These are phyloP conservation scores for Pseudevernia furfuracea DNA, from an alignment of 495 filamentous ascomycete genomes.

Conservation along the genomic window DNA sequence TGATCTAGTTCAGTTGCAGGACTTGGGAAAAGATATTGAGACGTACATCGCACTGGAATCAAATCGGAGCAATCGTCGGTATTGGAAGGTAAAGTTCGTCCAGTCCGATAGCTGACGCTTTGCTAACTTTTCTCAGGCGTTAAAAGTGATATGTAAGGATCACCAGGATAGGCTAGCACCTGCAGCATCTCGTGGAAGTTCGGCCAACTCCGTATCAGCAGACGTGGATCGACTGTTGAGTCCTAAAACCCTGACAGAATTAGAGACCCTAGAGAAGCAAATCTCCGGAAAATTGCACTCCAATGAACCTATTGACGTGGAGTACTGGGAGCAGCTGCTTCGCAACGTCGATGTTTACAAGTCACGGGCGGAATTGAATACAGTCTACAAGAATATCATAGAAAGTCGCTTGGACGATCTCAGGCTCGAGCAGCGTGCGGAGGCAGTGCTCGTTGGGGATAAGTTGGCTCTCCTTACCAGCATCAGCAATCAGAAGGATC, in stretches of 20 bases:
- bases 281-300: conserved; percentile 76
- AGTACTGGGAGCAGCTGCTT: conserved; percentile 94
- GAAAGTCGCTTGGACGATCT: conserved; percentile 62
- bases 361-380: conserved; percentile 76
- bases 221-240: conserved; percentile 82
- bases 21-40: conserved; percentile 79
- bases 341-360: conserved; percentile 83
- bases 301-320: conserved; percentile 86
- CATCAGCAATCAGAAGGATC: conserved; percentile 14
- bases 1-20: conserved; percentile 58
- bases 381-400: conserved; percentile 71
- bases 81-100: conserved; percentile 59
- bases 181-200: conserved; percentile 55
- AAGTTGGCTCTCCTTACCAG: conserved; percentile 41
- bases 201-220: conserved; percentile 69
- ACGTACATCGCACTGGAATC: conserved; percentile 76
- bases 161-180: conserved; percentile 59
- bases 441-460: conserved; percentile 52
- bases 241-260: conserved; percentile 80
- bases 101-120: conserved; percentile 4
- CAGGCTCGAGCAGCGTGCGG: conserved; percentile 59
- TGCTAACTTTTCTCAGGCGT: conserved; percentile 47
- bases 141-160: conserved; percentile 78
- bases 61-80: conserved; percentile 68
- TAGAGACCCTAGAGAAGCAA: conserved; percentile 75